These are phyloP conservation scores for Zoysia japonica DNA, from an alignment of 176 grass and related monocot genomes.

Conservation along the genomic window DNA sequence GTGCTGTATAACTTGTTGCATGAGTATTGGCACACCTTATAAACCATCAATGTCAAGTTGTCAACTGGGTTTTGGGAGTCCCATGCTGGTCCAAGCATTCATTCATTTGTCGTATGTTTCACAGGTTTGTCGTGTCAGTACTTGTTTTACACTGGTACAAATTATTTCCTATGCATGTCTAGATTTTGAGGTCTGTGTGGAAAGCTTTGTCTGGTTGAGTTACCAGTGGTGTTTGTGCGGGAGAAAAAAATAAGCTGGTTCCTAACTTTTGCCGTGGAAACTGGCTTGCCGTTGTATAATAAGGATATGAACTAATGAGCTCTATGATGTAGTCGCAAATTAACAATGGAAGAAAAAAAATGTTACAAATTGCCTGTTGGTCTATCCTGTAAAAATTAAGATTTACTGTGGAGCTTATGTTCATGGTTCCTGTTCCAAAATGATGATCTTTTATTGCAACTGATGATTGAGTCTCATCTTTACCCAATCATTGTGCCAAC, in stretches of 20 bases:
- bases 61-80: slow-evolving; percentile 52
- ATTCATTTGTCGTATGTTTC: slow-evolving; percentile 37
- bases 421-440: not conserved
- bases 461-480: slow-evolving; percentile 7
- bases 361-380: not conserved
- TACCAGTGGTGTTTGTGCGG: not conserved
- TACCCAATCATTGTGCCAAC: slow-evolving; percentile 8
- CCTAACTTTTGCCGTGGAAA: slow-evolving; percentile 35
- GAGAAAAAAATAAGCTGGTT: not conserved
- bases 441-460: not conserved
- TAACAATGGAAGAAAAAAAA: not conserved
- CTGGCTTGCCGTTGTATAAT: not conserved
- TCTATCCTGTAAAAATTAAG: not conserved
- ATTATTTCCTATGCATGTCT: not conserved
- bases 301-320: not conserved
- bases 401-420: too few relatives aligned
- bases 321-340: not conserved
- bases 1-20: slow-evolving; percentile 55
- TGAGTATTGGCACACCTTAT: slow-evolving; percentile 49
- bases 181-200: slow-evolving; percentile 8
- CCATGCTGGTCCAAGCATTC: slow-evolving; percentile 38
- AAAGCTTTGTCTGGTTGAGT: not conserved
- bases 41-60: slow-evolving; percentile 51
- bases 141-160: not conserved
- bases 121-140: not conserved